Percentiles rank a stretch among this genome's conserved stretches.
Conservation (phyloP, 225 moss, liverwort and hornwort species). For the Pseudisothecium myosuroides region DNA sequence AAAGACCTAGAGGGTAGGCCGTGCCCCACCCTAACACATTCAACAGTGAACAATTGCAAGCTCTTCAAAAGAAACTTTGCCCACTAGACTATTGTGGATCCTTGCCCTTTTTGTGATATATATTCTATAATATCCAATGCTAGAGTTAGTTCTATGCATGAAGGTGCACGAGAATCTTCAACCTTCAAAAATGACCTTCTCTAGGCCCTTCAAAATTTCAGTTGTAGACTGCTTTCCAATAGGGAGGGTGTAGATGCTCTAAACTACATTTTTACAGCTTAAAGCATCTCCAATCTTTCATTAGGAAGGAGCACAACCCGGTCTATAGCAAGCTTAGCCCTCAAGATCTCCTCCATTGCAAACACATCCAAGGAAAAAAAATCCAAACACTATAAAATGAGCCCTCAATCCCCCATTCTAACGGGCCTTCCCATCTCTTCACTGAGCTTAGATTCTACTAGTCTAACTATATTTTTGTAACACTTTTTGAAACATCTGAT, state of each 20-base stretch:
- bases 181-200: too few relatives aligned
- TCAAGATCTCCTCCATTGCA: too few relatives aligned
- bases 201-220: not conserved
- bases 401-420: accelerated
- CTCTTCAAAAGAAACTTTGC: not conserved
- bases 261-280: too few relatives aligned
- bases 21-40: accelerated
- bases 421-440: too few relatives aligned
- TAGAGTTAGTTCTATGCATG: accelerated
- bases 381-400: accelerated
- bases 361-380: accelerated
- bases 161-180: too few relatives aligned
- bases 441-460: accelerated
- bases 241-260: accelerated
- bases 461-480: too few relatives aligned
- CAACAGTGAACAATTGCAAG: accelerated
- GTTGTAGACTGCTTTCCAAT: accelerated
- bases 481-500: too few relatives aligned
- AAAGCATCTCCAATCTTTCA: too few relatives aligned
- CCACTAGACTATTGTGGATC: not conserved
- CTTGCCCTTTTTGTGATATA: not conserved
- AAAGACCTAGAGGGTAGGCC: accelerated
- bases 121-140: too few relatives aligned
- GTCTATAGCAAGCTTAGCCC: too few relatives aligned
- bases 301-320: accelerated